These are phyloP conservation scores for Mallotus repandus DNA, from an alignment of 441 rosid species.

Conservation along the genomic window DNA sequence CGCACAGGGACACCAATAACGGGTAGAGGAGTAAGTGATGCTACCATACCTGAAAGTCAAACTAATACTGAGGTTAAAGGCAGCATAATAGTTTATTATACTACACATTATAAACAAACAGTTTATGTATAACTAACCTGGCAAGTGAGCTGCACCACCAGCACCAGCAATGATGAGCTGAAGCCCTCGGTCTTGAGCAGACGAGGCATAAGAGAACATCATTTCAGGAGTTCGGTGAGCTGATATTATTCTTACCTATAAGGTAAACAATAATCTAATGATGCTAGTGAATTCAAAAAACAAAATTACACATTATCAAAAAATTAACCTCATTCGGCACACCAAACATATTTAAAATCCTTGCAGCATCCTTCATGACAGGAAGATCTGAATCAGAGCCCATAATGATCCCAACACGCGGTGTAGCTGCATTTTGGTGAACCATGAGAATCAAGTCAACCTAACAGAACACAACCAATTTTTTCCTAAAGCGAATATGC, in stretches of 20 bases:
- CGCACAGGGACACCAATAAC: constrained; percentile 96
- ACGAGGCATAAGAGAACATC: constrained; percentile 80
- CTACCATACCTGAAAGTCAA: constrained; percentile 76
- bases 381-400: constrained; percentile 99
- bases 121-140: constrained; percentile 46
- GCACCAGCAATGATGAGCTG: constrained; percentile 95
- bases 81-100: not conserved
- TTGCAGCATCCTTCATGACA: constrained; percentile 93
- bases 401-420: constrained; percentile 87
- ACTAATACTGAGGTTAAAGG: not conserved
- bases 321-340: constrained; percentile 69
- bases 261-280: not conserved
- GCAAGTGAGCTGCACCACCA: constrained; percentile 98
- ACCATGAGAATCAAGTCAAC: constrained; percentile 12
- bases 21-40: constrained; percentile 89
- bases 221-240: constrained; percentile 91
- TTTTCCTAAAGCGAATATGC: not conserved
- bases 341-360: constrained; percentile 56
- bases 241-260: constrained; percentile 74
- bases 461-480: not conserved
- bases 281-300: constrained; percentile 8
- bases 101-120: not conserved
- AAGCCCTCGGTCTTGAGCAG: constrained; percentile 66
- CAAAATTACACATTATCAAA: not conserved
- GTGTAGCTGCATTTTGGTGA: constrained; percentile 49